phyloP scores from a whole-genome alignment of 768 basidiomycete species.

The Hygrocybe punicea region DNA sequence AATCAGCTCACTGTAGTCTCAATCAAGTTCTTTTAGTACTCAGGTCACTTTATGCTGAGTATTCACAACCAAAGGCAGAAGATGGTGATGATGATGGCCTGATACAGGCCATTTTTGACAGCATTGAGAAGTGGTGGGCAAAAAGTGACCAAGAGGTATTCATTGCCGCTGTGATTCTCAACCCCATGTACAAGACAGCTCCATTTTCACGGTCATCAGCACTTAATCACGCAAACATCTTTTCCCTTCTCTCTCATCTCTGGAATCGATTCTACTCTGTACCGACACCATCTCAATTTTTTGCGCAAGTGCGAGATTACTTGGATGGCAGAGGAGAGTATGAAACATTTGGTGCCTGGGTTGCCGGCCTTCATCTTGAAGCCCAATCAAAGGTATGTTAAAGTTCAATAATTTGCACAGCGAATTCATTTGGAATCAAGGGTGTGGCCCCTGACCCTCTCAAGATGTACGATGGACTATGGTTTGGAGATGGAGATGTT shows the following conservation, averaged over 20 bases:
- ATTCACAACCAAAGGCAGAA: constrained; percentile 1
- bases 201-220: constrained; percentile 15
- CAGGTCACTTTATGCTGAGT: constrained; percentile 5
- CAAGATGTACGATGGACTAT: constrained; percentile 3
- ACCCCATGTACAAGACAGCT: constrained; percentile 19
- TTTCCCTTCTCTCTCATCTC: constrained; percentile 9
- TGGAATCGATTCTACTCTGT: constrained; percentile 13
- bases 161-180: constrained; percentile 28
- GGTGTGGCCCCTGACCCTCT: constrained; percentile 7
- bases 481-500: not conserved
- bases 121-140: constrained; percentile 27
- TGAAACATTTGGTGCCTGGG: not conserved
- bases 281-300: not conserved
- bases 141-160: constrained; percentile 31
- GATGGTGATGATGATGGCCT: not conserved
- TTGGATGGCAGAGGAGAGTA: not conserved
- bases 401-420: not conserved
- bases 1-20: constrained; percentile 20
- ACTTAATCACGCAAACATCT: constrained; percentile 13
- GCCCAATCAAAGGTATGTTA: not conserved
- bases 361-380: not conserved
- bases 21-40: constrained; percentile 10
- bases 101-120: constrained; percentile 7
- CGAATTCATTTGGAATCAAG: not conserved
- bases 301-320: constrained; percentile 1